Evolutionary conservation across 169 alveolate species (phyloP).

Genomic region (Hepatocystis sp.): DNA sequence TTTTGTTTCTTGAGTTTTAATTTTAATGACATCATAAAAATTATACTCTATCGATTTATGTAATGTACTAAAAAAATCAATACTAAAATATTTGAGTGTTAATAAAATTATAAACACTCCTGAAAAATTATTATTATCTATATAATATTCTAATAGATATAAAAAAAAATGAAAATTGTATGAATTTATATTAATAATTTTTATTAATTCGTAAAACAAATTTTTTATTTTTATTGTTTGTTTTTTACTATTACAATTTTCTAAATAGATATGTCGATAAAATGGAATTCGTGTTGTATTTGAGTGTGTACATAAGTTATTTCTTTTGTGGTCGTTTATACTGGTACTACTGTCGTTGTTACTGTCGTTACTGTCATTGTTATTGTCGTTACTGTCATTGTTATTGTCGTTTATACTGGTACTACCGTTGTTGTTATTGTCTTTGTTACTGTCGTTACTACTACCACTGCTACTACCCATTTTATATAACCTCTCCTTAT

Average conservation of each 20-base stretch:
- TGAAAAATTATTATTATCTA: slow-evolving; percentile 34
- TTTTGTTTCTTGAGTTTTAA: neutral
- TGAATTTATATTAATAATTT: slow-evolving; percentile 37
- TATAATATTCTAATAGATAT: slow-evolving; percentile 25
- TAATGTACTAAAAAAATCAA: slow-evolving; percentile 22
- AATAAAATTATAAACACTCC: slow-evolving; percentile 12
- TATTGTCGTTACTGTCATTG: too few relatives aligned
- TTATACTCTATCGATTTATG: slow-evolving; percentile 23
- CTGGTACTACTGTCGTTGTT: too few relatives aligned
- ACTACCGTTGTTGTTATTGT: too few relatives aligned
- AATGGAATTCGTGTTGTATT: too few relatives aligned
- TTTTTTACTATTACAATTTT: slow-evolving; percentile 14
- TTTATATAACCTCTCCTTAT: too few relatives aligned
- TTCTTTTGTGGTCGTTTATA: too few relatives aligned
- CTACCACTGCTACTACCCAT: too few relatives aligned
- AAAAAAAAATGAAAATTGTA: slow-evolving; percentile 9
- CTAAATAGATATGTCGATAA: slow-evolving; percentile 16
- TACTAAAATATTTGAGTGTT: slow-evolving; percentile 37
- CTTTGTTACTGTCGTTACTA: too few relatives aligned
- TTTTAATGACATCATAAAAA: slow-evolving; percentile 34
- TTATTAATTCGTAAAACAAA: slow-evolving; percentile 35
- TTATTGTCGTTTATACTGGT: too few relatives aligned
- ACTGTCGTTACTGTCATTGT: too few relatives aligned
- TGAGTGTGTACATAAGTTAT: too few relatives aligned
- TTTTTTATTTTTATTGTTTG: slow-evolving; percentile 27